Evolutionary conservation across 2,329 filamentous ascomycete genomes (phyloP).

Genomic region (Pseudocercospora ulei): DNA sequence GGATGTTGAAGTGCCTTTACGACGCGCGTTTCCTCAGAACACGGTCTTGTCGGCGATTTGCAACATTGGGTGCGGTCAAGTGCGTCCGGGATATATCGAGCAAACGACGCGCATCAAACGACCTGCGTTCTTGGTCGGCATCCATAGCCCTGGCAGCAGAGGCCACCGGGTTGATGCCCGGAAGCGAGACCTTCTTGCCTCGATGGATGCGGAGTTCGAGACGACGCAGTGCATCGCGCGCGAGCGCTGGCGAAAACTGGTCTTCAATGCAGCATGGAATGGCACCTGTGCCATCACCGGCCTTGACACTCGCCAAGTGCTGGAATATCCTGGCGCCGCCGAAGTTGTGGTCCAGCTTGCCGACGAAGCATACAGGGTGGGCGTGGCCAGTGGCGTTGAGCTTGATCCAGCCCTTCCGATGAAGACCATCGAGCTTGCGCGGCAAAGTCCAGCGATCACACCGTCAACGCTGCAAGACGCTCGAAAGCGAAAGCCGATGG

Average conservation of each 20-base stretch:
- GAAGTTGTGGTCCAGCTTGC: conserved; percentile 19
- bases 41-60: conserved; percentile 23
- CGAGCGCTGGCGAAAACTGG: conserved; percentile 26
- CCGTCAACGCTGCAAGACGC: conserved; percentile 27
- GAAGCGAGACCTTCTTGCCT: conserved; percentile 15
- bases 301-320: conserved; percentile 21
- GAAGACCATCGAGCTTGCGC: conserved; percentile 18
- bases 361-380: conserved; percentile 21
- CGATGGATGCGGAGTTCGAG: conserved; percentile 20
- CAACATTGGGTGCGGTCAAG: conserved; percentile 24
- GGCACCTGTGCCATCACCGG: conserved; percentile 21
- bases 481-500: conserved; percentile 22
- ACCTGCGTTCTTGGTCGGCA: conserved; percentile 19
- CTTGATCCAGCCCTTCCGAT: conserved; percentile 16
- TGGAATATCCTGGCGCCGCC: conserved; percentile 14
- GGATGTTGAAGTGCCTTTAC: conserved; percentile 22
- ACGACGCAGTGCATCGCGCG: conserved; percentile 14
- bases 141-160: conserved; percentile 7
- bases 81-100: conserved; percentile 19
- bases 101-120: conserved; percentile 20
- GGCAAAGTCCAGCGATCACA: conserved; percentile 15
- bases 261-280: conserved; percentile 26
- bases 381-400: conserved; percentile 15
- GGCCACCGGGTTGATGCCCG: conserved; percentile 2
- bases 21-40: conserved; percentile 20